phyloP scores from a whole-genome alignment of 306 rosid species.

The Vachellia collinsii region DNA sequence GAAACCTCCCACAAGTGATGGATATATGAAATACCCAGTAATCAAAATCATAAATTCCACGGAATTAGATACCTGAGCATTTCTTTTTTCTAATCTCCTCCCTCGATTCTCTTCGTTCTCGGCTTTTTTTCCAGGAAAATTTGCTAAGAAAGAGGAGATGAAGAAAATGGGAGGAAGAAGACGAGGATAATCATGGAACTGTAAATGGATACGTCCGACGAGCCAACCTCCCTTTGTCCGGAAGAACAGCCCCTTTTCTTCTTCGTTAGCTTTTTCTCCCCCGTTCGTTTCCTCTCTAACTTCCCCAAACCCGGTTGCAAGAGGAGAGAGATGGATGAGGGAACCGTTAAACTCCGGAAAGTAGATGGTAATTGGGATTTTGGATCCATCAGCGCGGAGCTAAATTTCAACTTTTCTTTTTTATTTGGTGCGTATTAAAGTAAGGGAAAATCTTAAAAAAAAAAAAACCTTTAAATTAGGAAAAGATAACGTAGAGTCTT shows the following conservation, averaged over 20 bases:
- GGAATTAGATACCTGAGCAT: constrained; percentile 29
- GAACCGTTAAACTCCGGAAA: constrained; percentile 39
- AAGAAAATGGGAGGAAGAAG: constrained; percentile 36
- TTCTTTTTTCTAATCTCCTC: constrained; percentile 4
- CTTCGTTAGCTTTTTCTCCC: constrained; percentile 18
- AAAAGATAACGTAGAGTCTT: too few relatives aligned
- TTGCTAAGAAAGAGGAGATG: neutral
- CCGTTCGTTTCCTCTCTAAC: constrained; percentile 28
- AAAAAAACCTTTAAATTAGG: too few relatives aligned
- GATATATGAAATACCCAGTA: constrained; percentile 36
- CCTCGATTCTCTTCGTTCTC: constrained; percentile 15
- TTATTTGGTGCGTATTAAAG: neutral
- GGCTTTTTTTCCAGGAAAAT: neutral
- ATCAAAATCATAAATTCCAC: constrained; percentile 33
- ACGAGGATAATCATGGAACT: constrained; percentile 38
- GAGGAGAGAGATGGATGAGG: constrained; percentile 33
- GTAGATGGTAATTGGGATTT: neutral
- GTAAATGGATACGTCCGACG: constrained; percentile 30
- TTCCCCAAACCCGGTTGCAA: constrained; percentile 22
- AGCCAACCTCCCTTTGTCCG: constrained; percentile 38
- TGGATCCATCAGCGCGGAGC: constrained; percentile 46
- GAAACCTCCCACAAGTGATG: constrained; percentile 21
- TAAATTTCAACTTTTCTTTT: neutral
- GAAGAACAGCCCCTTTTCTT: constrained; percentile 55
- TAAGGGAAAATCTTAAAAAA: too few relatives aligned